Conservation (phyloP, 441 rosid genomes). For the Theobroma grandiflorum region DNA sequence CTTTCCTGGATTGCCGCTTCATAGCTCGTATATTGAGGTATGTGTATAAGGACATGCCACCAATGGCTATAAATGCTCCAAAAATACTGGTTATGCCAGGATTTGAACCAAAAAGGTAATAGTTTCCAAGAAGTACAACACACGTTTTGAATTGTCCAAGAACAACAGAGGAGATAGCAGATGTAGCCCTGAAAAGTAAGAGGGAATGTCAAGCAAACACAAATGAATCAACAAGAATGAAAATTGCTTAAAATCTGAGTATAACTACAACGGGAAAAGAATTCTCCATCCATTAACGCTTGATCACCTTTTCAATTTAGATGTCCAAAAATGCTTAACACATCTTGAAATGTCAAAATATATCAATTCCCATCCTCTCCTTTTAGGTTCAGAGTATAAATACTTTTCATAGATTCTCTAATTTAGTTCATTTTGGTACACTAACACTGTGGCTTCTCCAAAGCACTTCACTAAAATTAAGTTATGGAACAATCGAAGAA, state of each 20-base stretch:
- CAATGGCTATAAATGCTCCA: slow-evolving; percentile 72
- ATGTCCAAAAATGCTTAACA: not conserved
- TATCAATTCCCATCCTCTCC: not conserved
- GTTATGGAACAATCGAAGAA: too few species aligned
- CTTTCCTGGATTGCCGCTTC: slow-evolving; percentile 10
- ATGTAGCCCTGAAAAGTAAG: slow-evolving; percentile 62
- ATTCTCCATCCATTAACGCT: not conserved
- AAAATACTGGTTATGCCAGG: slow-evolving; percentile 66
- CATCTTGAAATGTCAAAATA: not conserved
- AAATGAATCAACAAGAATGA: not conserved
- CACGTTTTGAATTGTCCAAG: slow-evolving; percentile 86
- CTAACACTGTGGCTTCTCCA: too few species aligned
- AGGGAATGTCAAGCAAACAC: not conserved
- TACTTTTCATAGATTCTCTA: not conserved
- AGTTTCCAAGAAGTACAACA: slow-evolving; percentile 67
- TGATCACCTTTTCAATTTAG: not conserved
- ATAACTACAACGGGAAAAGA: not conserved
- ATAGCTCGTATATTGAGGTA: slow-evolving; percentile 52
- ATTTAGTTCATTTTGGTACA: not conserved
- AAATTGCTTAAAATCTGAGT: not conserved
- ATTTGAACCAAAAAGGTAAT: slow-evolving; percentile 60
- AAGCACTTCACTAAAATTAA: too few species aligned
- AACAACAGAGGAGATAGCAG: slow-evolving; percentile 72
- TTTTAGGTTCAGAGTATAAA: not conserved
- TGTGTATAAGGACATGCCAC: slow-evolving; percentile 65